These are phyloP conservation scores for Murraya paniculata DNA, from an alignment of 345 rosid species.

Conservation along the genomic window DNA sequence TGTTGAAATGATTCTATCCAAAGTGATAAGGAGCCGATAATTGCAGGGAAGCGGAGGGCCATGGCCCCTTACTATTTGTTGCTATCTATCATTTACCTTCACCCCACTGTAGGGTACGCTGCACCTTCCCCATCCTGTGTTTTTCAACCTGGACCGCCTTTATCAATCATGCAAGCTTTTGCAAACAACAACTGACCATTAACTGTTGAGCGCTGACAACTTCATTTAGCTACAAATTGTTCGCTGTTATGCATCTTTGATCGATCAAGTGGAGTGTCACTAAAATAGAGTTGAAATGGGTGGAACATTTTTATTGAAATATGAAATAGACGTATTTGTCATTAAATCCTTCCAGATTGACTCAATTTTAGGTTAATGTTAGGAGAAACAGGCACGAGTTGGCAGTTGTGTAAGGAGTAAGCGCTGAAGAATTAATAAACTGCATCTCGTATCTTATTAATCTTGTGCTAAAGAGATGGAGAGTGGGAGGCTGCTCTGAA, in stretches of 20 bases:
- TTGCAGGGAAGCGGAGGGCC: conserved; percentile 19
- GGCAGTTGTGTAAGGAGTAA: background rate
- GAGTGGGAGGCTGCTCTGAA: background rate
- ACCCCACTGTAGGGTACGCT: conserved; percentile 16
- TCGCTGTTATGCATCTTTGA: background rate
- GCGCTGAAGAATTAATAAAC: background rate
- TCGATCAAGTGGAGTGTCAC: background rate
- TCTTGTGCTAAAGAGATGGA: background rate
- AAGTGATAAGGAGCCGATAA: conserved; percentile 35
- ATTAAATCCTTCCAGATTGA: background rate
- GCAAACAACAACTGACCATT: background rate
- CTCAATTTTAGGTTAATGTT: background rate
- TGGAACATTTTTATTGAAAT: background rate
- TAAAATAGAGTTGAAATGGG: background rate
- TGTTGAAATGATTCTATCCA: conserved; percentile 19
- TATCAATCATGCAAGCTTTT: background rate
- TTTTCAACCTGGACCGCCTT: conserved; percentile 20
- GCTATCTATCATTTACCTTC: conserved; percentile 30
- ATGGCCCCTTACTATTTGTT: conserved; percentile 21
- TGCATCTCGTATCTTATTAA: background rate
- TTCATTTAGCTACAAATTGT: background rate
- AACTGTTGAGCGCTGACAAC: background rate
- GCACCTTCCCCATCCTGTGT: conserved; percentile 13
- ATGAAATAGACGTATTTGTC: background rate
- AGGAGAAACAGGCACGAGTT: background rate